Base-by-base conservation (phyloP, 192 early-diverging fungal genomes). In the Dissophora globulifera region DNA sequence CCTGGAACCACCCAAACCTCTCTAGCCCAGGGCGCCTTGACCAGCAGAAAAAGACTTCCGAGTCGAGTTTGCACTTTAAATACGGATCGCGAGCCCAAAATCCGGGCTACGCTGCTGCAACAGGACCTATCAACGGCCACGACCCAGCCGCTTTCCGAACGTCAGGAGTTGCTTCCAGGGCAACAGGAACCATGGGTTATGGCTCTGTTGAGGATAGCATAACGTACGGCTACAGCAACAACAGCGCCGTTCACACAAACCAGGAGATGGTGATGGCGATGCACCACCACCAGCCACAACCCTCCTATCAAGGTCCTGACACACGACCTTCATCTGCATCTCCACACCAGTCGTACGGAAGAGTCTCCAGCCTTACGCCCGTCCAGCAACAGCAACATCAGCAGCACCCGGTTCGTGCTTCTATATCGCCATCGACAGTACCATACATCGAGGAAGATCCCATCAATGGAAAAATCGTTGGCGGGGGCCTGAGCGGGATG, bases 1-100 rank as follows among this genome's bases (percentile, higher is more conserved):
- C 54, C 8, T 62, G 70, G 49, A 64, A 76, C 23, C 72, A 76
- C 9, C 49, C 62, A 13, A 76, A 76, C 52, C n/a, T 76, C 3
- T 76, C 72, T 13, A 67, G 63, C 20, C 72, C 72, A n/a, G 58
- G 72, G 0, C 42, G 63, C 3, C 17, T 76, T 27, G 72, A 67
- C 42, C 72, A 67, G 35, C 58, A 66, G 8, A 55, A 76, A 27
- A 67, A 61, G 32, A 25, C 63, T 7, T 76, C 64, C 0, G 72
- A 76, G 25, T 57, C 63, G 1, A 76, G 56, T 45, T 47, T 75
- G 9, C 63, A 76, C 15, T 46, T 40, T 19, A 56, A 76, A 15
- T 76, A 67, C 52, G 38, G 58, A 2, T 62, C 69, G 57, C 38
- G 29, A 33, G 15, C 22, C 22, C 29, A 59, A 31, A 32, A 61